Base-by-base conservation (phyloP, 2,329 filamentous ascomycete species). In the Neonectria punicea region DNA sequence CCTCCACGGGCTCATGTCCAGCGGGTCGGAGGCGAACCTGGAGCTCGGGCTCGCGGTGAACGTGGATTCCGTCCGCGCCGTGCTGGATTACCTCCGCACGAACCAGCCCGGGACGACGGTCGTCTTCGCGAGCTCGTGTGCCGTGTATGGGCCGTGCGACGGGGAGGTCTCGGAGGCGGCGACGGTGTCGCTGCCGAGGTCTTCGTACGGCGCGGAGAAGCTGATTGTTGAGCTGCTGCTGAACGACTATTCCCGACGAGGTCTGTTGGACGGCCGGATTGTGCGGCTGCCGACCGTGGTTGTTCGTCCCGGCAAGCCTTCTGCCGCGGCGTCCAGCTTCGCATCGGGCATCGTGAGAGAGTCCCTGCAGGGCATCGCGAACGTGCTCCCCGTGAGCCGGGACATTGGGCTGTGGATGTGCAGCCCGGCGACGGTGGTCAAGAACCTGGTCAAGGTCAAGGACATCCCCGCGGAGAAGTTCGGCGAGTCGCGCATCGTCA, bases 1-100 rank as follows among this genome's bases (percentile, higher is more conserved):
- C 51, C 84, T 90, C 62, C 88, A 90, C 71, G 88, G 88, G 47
- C 87, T 90, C 77, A 90, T 90, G 88, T 89, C 86, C 0, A 83
- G 84, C 22, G 87, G 87, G 14, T 84, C 87, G 16, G 88, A 90
- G 77, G 85, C 85, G 10, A 85, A 90, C 54, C 78, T 88, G 80
- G 74, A 87, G 79, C 70, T 83, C 79, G 61, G 87, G 1, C 80
- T 88, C 64, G 82, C 79, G 51, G 87, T 89, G 58, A 90, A 90
- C 72, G 80, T 89, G 46, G 87, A 89, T 67, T 85, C 85, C 2
- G 87, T 87, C 2, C 81, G 85, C 22, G 73, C 77, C 34, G 75
- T 90, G 1, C 79, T 90, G 9, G 86, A 89, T 54, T 78, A 79
- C 13, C 77, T 89, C 34, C 80, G 86, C 6, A 66, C 34, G 0